A percentile compares a stretch with the other conserved stretches of the same genome.
Conservation (phyloP, 2,329 filamentous ascomycete genomes). For the Neobulgaria alba region DNA sequence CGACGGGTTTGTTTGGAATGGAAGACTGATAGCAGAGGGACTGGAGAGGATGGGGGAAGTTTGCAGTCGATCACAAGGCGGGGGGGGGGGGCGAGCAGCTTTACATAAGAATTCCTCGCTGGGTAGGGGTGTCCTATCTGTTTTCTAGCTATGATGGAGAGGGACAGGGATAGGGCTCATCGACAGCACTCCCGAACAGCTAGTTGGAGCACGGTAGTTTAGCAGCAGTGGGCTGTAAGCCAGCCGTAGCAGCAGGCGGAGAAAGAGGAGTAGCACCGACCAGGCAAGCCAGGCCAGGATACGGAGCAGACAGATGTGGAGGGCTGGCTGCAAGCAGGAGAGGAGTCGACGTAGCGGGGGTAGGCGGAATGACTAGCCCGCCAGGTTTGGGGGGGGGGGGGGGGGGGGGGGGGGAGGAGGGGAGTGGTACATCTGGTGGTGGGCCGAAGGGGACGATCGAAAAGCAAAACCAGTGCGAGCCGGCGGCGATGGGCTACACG, state of each 20-base stretch:
- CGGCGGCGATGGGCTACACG: no score
- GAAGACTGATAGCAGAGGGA: neutral
- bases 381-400: no score
- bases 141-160: slow-evolving; percentile 9
- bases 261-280: no score
- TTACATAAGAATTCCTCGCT: slow-evolving; percentile 17
- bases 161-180: slow-evolving; percentile 8
- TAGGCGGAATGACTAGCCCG: neutral
- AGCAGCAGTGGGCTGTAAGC: neutral
- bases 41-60: slow-evolving; percentile 16
- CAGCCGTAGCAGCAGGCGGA: neutral
- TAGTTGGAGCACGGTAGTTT: slow-evolving; percentile 1
- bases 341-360: no score
- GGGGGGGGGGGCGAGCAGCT: slow-evolving; percentile 8
- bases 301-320: no score
- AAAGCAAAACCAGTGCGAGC: no score
- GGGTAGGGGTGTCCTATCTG: slow-evolving; percentile 11
- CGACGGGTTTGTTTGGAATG: neutral
- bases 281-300: no score
- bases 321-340: no score
- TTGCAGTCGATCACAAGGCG: slow-evolving; percentile 20
- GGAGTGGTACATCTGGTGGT: no score
- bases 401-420: no score
- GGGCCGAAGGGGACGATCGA: no score
- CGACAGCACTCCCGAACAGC: slow-evolving; percentile 4